Conservation (phyloP, 2,329 filamentous ascomycete species). For the Dactylellina leptospora region DNA sequence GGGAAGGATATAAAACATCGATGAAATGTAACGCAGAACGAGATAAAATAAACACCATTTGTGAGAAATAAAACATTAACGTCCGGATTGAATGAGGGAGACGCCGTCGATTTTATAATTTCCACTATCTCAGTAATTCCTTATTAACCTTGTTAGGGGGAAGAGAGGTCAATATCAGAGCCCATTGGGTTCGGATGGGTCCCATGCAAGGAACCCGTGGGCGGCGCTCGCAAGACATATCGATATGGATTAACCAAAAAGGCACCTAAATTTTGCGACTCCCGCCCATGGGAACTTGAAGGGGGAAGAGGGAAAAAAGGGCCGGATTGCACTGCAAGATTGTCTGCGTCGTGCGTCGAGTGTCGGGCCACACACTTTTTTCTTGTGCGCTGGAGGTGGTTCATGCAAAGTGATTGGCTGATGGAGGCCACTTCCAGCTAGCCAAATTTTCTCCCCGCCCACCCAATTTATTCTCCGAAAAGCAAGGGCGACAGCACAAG, state of each 20-base stretch:
- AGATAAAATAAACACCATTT: too few species aligned
- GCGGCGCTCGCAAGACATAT: constrained; percentile 28
- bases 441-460: constrained; percentile 42
- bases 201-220: constrained; percentile 36
- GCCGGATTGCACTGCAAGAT: constrained; percentile 23
- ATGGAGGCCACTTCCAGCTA: constrained; percentile 29
- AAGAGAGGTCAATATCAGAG: constrained; percentile 15
- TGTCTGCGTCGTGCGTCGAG: constrained; percentile 37
- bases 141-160: constrained; percentile 22
- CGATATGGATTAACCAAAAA: constrained; percentile 43
- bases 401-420: constrained; percentile 31
- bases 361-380: constrained; percentile 27
- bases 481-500: constrained; percentile 43
- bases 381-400: background rate
- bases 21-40: background rate
- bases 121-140: constrained; percentile 13
- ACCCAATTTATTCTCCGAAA: constrained; percentile 54
- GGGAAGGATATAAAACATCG: background rate
- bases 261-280: background rate
- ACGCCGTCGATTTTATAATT: constrained; percentile 20
- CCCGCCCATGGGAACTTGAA: constrained; percentile 19
- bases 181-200: constrained; percentile 16
- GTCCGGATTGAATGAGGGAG: constrained; percentile 2
- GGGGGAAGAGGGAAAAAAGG: background rate
- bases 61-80: too few species aligned